phyloP scores from a whole-genome alignment of 179 eudicot species.

The Sideroxylon spinosum region DNA sequence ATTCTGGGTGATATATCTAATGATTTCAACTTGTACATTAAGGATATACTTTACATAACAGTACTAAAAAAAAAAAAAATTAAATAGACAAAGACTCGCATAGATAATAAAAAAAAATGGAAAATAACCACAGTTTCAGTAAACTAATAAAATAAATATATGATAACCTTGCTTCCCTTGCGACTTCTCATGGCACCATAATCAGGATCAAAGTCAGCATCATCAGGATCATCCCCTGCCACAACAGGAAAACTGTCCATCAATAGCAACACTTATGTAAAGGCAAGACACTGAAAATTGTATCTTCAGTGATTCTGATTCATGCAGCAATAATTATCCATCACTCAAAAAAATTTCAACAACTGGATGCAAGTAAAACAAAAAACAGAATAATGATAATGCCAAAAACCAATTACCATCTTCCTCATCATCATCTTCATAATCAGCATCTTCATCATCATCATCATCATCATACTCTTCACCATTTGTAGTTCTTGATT shows the following conservation, averaged over 20 bases:
- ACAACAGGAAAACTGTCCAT: slow-evolving; percentile 10
- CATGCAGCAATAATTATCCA: neutral
- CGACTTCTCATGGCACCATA: slow-evolving; percentile 41
- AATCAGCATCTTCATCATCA: slow-evolving; percentile 43
- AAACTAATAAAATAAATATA: neutral
- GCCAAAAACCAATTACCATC: slow-evolving; percentile 46
- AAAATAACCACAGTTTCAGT: neutral
- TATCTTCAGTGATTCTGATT: neutral
- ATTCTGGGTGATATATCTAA: neutral
- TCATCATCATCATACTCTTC: slow-evolving; percentile 40
- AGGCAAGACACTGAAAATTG: neutral
- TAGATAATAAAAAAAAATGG: neutral
- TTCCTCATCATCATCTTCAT: slow-evolving; percentile 65
- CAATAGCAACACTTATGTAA: slow-evolving; percentile 5
- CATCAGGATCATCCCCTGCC: slow-evolving; percentile 95
- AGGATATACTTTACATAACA: neutral
- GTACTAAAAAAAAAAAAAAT: neutral
- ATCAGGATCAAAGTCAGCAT: slow-evolving; percentile 91
- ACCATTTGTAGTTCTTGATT: slow-evolving; percentile 30
- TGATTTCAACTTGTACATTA: neutral
- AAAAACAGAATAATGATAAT: neutral
- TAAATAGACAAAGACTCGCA: too few relatives aligned
- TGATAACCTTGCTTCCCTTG: slow-evolving; percentile 47
- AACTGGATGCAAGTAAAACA: neutral
- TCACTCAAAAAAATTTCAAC: slow-evolving; percentile 9